Evolutionary conservation across 768 basidiomycete genomes (phyloP).

Genomic region (Crepidotus variabilis): DNA sequence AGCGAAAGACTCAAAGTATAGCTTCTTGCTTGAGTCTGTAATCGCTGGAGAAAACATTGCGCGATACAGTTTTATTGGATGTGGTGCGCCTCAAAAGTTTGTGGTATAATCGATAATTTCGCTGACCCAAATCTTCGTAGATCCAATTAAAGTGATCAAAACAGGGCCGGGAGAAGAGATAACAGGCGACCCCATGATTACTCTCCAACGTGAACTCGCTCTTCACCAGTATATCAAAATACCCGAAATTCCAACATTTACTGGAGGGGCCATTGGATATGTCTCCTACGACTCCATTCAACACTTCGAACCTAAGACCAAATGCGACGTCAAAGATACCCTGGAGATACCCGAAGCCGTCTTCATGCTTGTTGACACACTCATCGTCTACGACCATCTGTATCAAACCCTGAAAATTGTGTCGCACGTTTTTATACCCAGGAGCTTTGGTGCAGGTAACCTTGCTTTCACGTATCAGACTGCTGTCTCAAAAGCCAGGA

Average conservation of each 20-base stretch:
- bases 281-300: constrained; percentile 96
- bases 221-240: constrained; percentile 88
- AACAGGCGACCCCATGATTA: constrained; percentile 82
- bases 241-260: constrained; percentile 90
- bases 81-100: constrained; percentile 50
- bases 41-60: constrained; percentile 87
- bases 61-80: constrained; percentile 94
- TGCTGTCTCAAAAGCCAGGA: constrained; percentile 76
- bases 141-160: constrained; percentile 89
- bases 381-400: constrained; percentile 96
- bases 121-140: constrained; percentile 35
- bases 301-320: constrained; percentile 94
- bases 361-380: constrained; percentile 95
- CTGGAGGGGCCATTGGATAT: constrained; percentile 96
- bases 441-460: constrained; percentile 59
- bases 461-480: constrained; percentile 86
- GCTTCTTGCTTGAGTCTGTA: constrained; percentile 93
- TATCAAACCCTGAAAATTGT: constrained; percentile 94
- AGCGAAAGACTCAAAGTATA: constrained; percentile 89
- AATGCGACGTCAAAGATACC: constrained; percentile 67
- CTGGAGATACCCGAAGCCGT: constrained; percentile 90
- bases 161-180: constrained; percentile 82
- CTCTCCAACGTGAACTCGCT: constrained; percentile 81
- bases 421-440: constrained; percentile 90
- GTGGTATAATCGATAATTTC: not conserved